phyloP scores from a whole-genome alignment of 1,284 basidiomycete genomes.

The Heliocybe sulcata region DNA sequence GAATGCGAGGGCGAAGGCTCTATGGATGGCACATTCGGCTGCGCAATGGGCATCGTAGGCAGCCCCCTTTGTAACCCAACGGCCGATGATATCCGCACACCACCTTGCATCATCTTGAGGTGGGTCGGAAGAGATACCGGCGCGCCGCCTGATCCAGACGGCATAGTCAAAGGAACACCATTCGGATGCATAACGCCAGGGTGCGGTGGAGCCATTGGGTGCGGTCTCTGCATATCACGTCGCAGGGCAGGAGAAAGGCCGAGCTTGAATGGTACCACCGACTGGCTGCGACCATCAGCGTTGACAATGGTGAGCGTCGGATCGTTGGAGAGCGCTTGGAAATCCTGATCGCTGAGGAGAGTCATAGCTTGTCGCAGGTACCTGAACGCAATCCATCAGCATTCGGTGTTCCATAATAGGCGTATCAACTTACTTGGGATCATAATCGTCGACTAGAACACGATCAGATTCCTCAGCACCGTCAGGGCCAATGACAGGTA shows the following conservation, averaged over 20 bases:
- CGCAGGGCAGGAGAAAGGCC: conserved; percentile 17
- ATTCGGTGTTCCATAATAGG: neutral
- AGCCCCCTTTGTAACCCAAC: conserved; percentile 39
- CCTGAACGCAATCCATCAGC: conserved; percentile 22
- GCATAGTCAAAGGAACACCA: conserved; percentile 41
- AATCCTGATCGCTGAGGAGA: conserved; percentile 39
- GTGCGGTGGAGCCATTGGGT: neutral
- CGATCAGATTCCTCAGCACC: conserved; percentile 67
- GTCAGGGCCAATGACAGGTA: conserved; percentile 44
- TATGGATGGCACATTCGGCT: conserved; percentile 10
- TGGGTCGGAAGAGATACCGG: neutral
- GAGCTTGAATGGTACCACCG: conserved; percentile 26
- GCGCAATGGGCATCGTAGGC: conserved; percentile 16
- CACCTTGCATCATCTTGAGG: conserved; percentile 45
- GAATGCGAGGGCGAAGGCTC: conserved; percentile 25
- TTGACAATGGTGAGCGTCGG: conserved; percentile 28
- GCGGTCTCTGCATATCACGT: neutral
- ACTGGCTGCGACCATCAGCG: conserved; percentile 30
- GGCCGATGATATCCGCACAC: conserved; percentile 50
- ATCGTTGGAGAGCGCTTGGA: conserved; percentile 35
- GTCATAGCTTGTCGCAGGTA: conserved; percentile 54
- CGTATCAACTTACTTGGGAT: conserved; percentile 38
- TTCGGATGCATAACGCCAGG: conserved; percentile 16
- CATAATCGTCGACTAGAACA: conserved; percentile 62
- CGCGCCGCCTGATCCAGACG: conserved; percentile 18